A percentile compares a stretch with the other conserved stretches of the same genome.
These are phyloP conservation scores for Nakataea oryzae DNA, from an alignment of 2,329 filamentous ascomycete genomes.

Conservation along the genomic window DNA sequence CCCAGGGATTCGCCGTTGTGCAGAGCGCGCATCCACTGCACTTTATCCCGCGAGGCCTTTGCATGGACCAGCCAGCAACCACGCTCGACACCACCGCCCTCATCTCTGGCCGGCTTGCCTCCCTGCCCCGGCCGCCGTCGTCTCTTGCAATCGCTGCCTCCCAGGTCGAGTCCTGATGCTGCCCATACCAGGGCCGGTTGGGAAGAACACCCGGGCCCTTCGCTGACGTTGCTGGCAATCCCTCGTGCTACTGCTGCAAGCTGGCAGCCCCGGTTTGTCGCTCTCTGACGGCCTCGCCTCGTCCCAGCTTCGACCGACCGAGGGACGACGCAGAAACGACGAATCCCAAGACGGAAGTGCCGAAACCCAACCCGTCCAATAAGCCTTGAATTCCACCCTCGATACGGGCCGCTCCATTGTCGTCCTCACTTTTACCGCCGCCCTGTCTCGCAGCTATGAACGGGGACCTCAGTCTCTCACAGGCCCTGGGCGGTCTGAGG, in stretches of 20 bases:
- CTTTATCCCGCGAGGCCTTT: neutral
- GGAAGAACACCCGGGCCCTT: neutral
- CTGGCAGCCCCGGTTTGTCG: neutral
- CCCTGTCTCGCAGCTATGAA: conserved; percentile 51
- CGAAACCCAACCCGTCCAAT: neutral
- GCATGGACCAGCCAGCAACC: neutral
- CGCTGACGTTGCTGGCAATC: neutral
- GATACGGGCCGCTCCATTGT: neutral
- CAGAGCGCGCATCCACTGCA: neutral
- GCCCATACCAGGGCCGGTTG: neutral
- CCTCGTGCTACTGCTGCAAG: neutral
- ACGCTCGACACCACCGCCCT: neutral
- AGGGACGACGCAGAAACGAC: neutral
- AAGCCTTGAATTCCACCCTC: neutral
- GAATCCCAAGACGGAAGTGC: neutral
- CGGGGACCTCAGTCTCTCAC: conserved; percentile 84
- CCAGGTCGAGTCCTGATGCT: neutral
- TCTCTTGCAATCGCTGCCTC: neutral
- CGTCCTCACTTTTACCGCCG: neutral
- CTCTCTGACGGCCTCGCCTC: neutral
- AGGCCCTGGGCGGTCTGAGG: conserved; percentile 84
- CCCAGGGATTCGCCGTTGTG: neutral
- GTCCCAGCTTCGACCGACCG: neutral
- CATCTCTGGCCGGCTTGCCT: neutral
- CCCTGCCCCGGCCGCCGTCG: neutral